Evolutionary conservation across 768 basidiomycete genomes (phyloP), one percentile per base, ranked within the genome.

Genomic region (Amanita rimosa): DNA sequence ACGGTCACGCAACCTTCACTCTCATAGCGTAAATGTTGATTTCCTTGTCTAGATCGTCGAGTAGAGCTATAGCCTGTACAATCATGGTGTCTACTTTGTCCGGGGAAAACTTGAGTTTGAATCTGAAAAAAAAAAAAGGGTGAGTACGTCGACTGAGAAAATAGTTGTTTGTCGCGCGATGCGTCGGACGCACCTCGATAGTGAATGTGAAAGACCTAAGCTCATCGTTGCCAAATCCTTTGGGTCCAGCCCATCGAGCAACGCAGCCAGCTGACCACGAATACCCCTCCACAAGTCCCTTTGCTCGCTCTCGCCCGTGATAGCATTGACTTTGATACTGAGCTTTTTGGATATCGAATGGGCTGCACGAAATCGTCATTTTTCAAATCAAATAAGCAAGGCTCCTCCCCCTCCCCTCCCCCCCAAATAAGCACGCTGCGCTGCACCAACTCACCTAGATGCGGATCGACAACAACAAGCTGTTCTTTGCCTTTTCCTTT

Each of bases 31-130:
- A 99, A 46, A 98, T 96, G 70, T 99, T 99, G 63, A 98, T 88
- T 69, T 98, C 96, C 70, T 99, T 99, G 83, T 99, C 96, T 19
- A 99, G 74, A 62, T 99, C 96, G 59, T 99, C 96, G 47, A 99
- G 77, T 22, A 99, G 75, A 6, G 94, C 95, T 60, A 99, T 97
- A 6, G 96, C 96, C 68, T 99, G 96, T 14, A 98, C 87, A 51
- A 99, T 87, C 96, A 99, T 99, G 6, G 94, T 97, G 62, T 99
- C 96, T 41, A 99, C 94, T 69, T 98, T 98, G 71, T 98, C 96
- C 6, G 96, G 95, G 6, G 96, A 98, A 68, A 99, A 98, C 69
- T 99, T 99, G 58, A 99, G 77, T 74, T 98, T 99, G 73, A 95
- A 99, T 52, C 94, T 95, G 54, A 27, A 46, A 21, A 10, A 3